Evolutionary conservation across 2,329 filamentous ascomycete genomes (phyloP).

Genomic region (Botryotinia calthae): DNA sequence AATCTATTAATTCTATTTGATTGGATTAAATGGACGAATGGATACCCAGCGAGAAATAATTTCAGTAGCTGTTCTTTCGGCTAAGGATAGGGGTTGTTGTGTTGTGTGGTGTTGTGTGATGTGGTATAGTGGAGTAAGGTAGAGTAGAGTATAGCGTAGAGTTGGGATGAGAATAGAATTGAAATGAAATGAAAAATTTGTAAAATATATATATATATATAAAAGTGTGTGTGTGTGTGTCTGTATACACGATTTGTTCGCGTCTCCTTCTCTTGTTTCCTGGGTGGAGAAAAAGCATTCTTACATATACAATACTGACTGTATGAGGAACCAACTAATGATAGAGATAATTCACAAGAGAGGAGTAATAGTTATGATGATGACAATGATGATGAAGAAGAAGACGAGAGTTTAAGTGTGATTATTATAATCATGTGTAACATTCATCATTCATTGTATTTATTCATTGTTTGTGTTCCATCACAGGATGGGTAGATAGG

Average conservation of each 20-base stretch:
- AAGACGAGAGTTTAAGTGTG: not conserved
- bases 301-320: not conserved
- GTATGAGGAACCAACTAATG: not conserved
- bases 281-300: not conserved
- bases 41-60: not conserved
- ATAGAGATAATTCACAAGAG: rapidly evolving
- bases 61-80: not conserved
- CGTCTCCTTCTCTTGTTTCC: not conserved
- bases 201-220: too few relatives aligned
- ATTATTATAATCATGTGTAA: not conserved
- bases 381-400: not conserved
- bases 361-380: not conserved
- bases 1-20: too few relatives aligned
- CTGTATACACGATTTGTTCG: not conserved
- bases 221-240: not conserved
- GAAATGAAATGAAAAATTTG: not conserved
- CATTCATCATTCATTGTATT: not conserved
- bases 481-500: not conserved
- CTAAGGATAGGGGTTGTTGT: not conserved
- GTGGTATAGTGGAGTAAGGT: too few relatives aligned
- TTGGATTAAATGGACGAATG: not conserved
- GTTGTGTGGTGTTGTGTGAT: not conserved
- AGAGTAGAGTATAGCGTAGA: too few relatives aligned
- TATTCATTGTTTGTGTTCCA: not conserved
- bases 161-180: not conserved